phyloP scores from a whole-genome alignment of 805 yeast genomes.

The Naumovozyma baii region DNA sequence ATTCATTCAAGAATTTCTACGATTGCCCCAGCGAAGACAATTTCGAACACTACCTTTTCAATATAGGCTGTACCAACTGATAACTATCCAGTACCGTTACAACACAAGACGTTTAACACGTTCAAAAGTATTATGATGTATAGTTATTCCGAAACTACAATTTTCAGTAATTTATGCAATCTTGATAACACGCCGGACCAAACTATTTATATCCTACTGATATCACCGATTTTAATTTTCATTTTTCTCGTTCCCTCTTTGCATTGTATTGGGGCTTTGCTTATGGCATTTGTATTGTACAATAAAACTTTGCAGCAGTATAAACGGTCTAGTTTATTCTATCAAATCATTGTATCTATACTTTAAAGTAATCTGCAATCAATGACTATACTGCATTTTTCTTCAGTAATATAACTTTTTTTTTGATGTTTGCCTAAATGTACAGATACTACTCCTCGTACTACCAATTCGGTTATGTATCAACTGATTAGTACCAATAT shows the following conservation, averaged over 20 bases:
- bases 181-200: too few species aligned
- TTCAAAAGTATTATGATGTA: too few species aligned
- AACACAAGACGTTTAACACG: too few species aligned
- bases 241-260: too few species aligned
- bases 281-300: constrained; percentile 11
- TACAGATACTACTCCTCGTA: not conserved
- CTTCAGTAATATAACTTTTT: constrained; percentile 27
- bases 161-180: too few species aligned
- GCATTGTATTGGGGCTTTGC: constrained; percentile 3
- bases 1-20: not conserved
- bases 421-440: constrained; percentile 25
- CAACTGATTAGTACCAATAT: not conserved
- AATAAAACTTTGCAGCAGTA: constrained; percentile 18
- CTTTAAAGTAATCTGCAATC: constrained; percentile 13
- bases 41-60: not conserved
- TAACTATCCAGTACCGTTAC: too few species aligned
- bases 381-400: constrained; percentile 29
- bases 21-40: not conserved
- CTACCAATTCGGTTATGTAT: not conserved
- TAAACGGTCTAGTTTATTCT: constrained; percentile 26
- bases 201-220: too few species aligned
- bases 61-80: not conserved
- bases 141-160: too few species aligned
- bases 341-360: constrained; percentile 25
- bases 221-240: too few species aligned